Evolutionary conservation across 805 yeast genomes (phyloP), one percentile per base, ranked within the genome.

Genomic region (Isabelozyma rhagii): DNA sequence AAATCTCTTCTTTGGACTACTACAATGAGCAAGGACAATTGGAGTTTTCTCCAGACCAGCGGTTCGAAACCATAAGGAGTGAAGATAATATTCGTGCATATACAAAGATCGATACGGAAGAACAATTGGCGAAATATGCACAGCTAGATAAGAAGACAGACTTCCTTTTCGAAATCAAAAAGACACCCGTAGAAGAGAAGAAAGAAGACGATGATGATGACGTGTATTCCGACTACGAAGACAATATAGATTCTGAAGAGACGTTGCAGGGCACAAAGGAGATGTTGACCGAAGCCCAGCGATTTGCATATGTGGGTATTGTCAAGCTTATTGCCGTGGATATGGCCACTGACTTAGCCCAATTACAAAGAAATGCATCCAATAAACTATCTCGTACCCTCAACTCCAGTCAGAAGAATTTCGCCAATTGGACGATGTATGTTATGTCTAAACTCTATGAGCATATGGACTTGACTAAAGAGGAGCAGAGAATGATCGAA

Each of bases 301-400:
- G 89, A 59, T 85, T 92, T 53, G 98, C 98, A 2, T 94, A 94
- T 62, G 87, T 88, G 6, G 98, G 97, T 0, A 75, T 93, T 8
- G 83, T 87, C 8, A 86, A 88, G 56, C 78, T 94, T 36, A 77
- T 87, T 5, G 79, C 85, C 47, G 88, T 87, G 21, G 88, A 87
- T 17, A 82, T 91, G 86, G 96, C 96, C 15, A 80, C 89, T 0
- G 83, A 82, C n/a, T 68, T 92, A 50, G 92, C 94, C 0, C 69
- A 73, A 46, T 63, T 83, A 17, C 78, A 81, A 49, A 62, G 74
- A 17, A 80, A 80, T 8, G 72, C 83, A 0, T 78, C 81, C 3
- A 70, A 77, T 8, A 80, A 74, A 54, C 72, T 84, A 4, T 80
- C 88, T 17, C 82, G 80, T 54, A 74, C 80, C 53, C 66, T 90